These are phyloP conservation scores for Cercophora samala DNA, from an alignment of 495 filamentous ascomycete genomes.

Conservation along the genomic window DNA sequence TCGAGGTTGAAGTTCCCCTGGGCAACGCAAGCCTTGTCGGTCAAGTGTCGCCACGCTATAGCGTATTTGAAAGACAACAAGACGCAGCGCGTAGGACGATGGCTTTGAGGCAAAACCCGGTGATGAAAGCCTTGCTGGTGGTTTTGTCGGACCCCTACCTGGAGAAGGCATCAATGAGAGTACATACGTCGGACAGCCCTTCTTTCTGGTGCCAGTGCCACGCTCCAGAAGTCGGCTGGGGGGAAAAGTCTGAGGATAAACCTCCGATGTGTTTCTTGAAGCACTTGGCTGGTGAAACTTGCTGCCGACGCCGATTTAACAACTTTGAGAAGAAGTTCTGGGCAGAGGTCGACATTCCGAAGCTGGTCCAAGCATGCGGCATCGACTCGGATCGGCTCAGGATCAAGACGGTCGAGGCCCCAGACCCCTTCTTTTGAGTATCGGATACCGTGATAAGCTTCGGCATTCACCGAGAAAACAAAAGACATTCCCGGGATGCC, in stretches of 20 bases:
- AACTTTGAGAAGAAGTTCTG: slow-evolving; percentile 1
- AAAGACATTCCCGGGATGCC: slow-evolving; percentile 7
- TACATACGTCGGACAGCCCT: slow-evolving; percentile 24
- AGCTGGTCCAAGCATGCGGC: slow-evolving; percentile 14
- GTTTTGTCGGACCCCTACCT: slow-evolving; percentile 34
- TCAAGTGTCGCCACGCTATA: too few relatives aligned
- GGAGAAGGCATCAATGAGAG: slow-evolving; percentile 26
- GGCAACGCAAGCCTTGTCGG: too few relatives aligned
- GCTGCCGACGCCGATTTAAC: neutral
- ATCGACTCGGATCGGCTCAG: slow-evolving; percentile 19
- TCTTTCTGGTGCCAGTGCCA: slow-evolving; percentile 34
- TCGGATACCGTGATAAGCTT: neutral
- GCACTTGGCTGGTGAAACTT: neutral
- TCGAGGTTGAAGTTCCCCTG: slow-evolving; percentile 21
- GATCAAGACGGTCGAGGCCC: slow-evolving; percentile 12
- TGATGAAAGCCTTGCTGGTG: slow-evolving; percentile 31
- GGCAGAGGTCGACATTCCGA: slow-evolving; percentile 14
- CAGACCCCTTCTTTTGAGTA: neutral
- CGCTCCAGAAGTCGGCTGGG: neutral
- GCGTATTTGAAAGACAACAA: neutral
- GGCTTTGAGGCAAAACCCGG: slow-evolving; percentile 19
- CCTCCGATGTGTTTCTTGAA: neutral
- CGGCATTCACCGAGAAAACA: neutral
- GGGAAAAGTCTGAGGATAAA: neutral
- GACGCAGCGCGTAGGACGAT: slow-evolving; percentile 12